Conservation (phyloP, 495 filamentous ascomycete species). For the Aspergillus cavernicola region DNA sequence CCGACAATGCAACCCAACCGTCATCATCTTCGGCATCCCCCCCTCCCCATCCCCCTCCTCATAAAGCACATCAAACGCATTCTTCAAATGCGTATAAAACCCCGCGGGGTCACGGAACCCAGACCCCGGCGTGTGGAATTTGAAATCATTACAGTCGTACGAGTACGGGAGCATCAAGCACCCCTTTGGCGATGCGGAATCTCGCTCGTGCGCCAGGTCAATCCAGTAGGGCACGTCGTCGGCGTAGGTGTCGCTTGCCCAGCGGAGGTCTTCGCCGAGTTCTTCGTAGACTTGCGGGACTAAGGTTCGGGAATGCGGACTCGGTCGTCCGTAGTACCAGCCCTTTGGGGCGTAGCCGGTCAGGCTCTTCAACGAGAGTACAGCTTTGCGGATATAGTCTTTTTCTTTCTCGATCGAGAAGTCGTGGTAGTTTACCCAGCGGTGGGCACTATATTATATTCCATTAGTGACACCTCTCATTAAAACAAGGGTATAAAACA, state of each 20-base stretch:
- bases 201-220: not conserved
- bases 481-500: not conserved
- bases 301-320: not conserved
- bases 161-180: conserved; percentile 7
- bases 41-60: conserved; percentile 1
- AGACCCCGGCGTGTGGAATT: conserved; percentile 1
- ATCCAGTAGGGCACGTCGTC: conserved; percentile 10
- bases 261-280: not conserved
- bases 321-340: conserved; percentile 6
- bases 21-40: conserved; percentile 10
- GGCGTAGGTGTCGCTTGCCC: conserved; percentile 5
- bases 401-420: conserved; percentile 5
- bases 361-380: not conserved
- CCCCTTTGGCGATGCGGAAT: not conserved
- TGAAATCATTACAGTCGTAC: conserved; percentile 10
- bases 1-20: conserved; percentile 2
- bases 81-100: not conserved
- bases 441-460: not conserved
- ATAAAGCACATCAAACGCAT: conserved; percentile 9
- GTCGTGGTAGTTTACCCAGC: conserved; percentile 10
- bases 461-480: no score
- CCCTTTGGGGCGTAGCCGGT: conserved; percentile 5
- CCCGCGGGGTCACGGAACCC: conserved; percentile 5
- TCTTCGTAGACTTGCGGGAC: conserved; percentile 2
- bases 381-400: conserved; percentile 1